Base-by-base conservation (phyloP, 2,329 filamentous ascomycete species). In the Talaromyces sp. region DNA sequence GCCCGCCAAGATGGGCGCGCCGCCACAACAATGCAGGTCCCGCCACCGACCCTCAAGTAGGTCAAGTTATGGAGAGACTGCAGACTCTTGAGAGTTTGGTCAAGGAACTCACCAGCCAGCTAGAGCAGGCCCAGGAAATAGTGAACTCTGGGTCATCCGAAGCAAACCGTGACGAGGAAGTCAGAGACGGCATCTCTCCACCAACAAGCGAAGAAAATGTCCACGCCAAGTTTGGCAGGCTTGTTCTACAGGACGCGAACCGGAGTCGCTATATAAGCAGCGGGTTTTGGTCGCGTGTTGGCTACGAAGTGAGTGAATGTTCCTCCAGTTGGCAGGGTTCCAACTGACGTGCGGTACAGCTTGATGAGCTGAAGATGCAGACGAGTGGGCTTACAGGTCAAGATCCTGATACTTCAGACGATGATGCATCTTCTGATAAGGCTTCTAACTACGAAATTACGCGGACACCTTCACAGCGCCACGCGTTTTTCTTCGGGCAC, bases 221-320 rank as follows among this genome's bases (percentile, higher is more conserved):
- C 9, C 75, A 78, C 27, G 74, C 74, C 19, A 71, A 77, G 13
- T 80, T 83, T 61, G 81, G 81, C 1, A 73, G 80, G 53, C 65
- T 84, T 43, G 77, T 83, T 2, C 65, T 82, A 1, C 71, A 77
- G 29, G 80, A 82, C 65, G 64, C 70, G 8, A 77, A 67, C 6
- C 71, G 69, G 13, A 80, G 75, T 41, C 77, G 78, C 14, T 84
- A 84, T 65, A 70, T 84, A 11, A 79, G 79, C 59, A 83, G 75
- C 62, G 78, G 78, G 14, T 84, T 85, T 64, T 85, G 82, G 82
- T 81, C 81, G 2, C 77, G 78, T 0, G 76, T 85, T n/a, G 81
- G 79, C 57, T 81, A 84, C 53, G 83, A 84, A 76, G 81, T 83
- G 71, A 50, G 73, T 61, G 29, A 19, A 32, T 1, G 19, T 78